Base-by-base conservation (phyloP, 495 filamentous ascomycete species). In the Talaromyces thailandensis region DNA sequence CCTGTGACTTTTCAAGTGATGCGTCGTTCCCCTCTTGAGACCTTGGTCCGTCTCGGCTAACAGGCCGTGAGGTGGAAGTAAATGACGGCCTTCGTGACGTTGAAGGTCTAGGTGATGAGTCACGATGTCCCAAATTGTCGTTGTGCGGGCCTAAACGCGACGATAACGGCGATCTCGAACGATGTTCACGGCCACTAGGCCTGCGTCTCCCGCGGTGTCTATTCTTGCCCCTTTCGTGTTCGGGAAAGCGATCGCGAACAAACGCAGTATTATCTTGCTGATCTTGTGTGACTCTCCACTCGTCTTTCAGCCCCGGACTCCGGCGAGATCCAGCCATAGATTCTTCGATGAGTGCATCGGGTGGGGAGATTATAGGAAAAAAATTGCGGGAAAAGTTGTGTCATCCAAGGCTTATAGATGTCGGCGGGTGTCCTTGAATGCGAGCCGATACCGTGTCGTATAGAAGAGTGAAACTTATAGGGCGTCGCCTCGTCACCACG, bases 301-400 rank as follows among this genome's bases (percentile, higher is more conserved):
- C 61, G 78, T 84, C 73, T 84, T 82, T 72, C 75, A 83, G 72
- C 71, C 75, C 72, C 71, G 79, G 79, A 77, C 79, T 83, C 79
- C 75, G 76, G 76, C 74, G 79, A 70, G 81, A 80, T 74, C 76
- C 78, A 80, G 81, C 81, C 81, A 83, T 83, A 75, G 75, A 71
- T 68, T 68, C 67, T 67, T 67, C 70, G 67, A 68, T 69, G 72
- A 65, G 75, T 66, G 73, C 77, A 80, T 79, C 73, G 71, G 75
- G 73, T 63, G 71, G 62, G 59, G 63, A 64, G 64, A 61, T 35
- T 57, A 57, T 35, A 35, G 55, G n/a, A n/a, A 21, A 35, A 53
- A 55, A 55, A 25, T 26, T 26, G 21, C 23, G 51, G 21, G 11
- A 14, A 28, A 23, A 55, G 26, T 16, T 4, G 51, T 14, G 9